These are phyloP conservation scores for Yamadazyma laniorum DNA, from an alignment of 805 yeast species.

Conservation along the genomic window DNA sequence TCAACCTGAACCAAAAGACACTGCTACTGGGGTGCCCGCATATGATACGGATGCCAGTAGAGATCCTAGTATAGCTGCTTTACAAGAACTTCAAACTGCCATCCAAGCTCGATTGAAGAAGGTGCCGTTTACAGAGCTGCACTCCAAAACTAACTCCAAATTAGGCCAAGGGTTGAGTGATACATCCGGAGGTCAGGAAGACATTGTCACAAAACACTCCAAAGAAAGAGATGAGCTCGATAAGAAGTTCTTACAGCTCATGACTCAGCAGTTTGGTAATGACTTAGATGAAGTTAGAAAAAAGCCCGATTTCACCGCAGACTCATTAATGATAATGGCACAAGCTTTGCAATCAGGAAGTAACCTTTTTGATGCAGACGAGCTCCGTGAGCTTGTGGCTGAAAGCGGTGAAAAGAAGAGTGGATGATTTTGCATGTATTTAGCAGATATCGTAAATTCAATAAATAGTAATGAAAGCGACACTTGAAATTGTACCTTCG, in stretches of 20 bases:
- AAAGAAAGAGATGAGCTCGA: slow-evolving; percentile 41
- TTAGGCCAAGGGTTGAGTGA: slow-evolving; percentile 10
- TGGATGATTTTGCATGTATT: too few relatives aligned
- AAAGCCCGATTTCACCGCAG: slow-evolving; percentile 59
- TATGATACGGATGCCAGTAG: background rate
- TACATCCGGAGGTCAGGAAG: slow-evolving; percentile 18
- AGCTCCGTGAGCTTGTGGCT: slow-evolving; percentile 5
- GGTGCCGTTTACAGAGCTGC: slow-evolving; percentile 9
- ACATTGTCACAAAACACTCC: slow-evolving; percentile 4
- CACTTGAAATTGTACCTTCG: too few relatives aligned
- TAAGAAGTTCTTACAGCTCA: slow-evolving; percentile 49
- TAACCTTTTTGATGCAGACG: slow-evolving; percentile 56
- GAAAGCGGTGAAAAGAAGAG: background rate
- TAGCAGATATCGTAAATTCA: too few relatives aligned
- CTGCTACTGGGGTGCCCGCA: too few relatives aligned
- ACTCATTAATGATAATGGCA: slow-evolving; percentile 56
- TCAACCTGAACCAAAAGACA: background rate
- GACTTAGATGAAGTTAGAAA: slow-evolving; percentile 59
- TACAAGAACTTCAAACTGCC: slow-evolving; percentile 15
- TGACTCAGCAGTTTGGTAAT: slow-evolving; percentile 59
- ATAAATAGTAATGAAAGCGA: too few relatives aligned
- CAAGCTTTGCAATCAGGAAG: slow-evolving; percentile 57
- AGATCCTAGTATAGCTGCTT: background rate
- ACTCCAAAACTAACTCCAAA: slow-evolving; percentile 10
- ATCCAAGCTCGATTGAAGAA: slow-evolving; percentile 12